Base-by-base conservation (phyloP, 176 grass and related monocot genomes). In the Eremochloa ophiuroides region DNA sequence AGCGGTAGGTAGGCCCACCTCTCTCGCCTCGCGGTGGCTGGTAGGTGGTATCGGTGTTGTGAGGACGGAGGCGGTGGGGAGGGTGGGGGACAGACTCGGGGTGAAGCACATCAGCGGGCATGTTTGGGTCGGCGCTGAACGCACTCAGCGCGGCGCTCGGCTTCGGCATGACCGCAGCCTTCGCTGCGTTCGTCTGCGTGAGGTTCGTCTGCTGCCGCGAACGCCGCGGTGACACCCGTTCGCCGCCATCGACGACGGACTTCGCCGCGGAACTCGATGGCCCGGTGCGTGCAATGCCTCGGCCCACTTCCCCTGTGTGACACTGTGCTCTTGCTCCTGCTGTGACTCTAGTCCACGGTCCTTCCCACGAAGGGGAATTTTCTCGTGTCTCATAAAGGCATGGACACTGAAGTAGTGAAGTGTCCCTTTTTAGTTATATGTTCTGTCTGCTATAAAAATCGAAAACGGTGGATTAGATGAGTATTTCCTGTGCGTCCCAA, bases 151-250 rank as follows among this genome's bases (percentile, higher is more conserved):
- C 95, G 25, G 88, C 86, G 77, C 87, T 97, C 46, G 92, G 95
- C 38, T 94, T 97, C 67, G 90, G 90, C 53, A 97, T 94, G 88
- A 97, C 85, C 65, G 87, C 90, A 16, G 89, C 75, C 74, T 94
- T 97, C 86, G 76, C 91, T 46, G 83, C 82, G 43, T 93, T 97
- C 76, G 83, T 94, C 40, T 97, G 92, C 35, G 77, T 85, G 23
- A 84, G 89, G 17, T 85, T 97, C 87, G 30, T 94, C 69, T 97
- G 92, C 80, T 80, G 74, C 74, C 88, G 85, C 71, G 31, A 78
- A 22, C 76, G 62, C 18, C 84, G 69, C 7, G 74, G 74, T 9
- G 65, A 22, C 35, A 74, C 79, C 79, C 50, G 80, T 7, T 34
- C 53, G 64, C 10, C 85, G 26, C 77, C 80, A 61, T 72, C 71